Evolutionary conservation across 345 rosid genomes (phyloP).

Genomic region (Lepidium sativum): DNA sequence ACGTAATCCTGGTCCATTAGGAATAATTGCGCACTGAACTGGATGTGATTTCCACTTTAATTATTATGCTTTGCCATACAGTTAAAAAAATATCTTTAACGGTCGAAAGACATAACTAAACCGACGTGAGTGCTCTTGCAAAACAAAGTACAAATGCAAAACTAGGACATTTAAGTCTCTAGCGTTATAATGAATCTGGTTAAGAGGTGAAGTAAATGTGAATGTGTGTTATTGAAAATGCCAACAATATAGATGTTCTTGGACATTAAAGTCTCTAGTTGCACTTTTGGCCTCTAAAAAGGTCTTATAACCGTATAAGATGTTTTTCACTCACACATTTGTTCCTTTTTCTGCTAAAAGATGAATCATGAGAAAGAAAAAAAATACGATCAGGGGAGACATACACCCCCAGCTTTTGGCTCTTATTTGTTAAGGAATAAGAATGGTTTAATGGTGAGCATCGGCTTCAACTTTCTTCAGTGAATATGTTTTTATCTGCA

Average conservation of each 20-base stretch:
- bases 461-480: slow-evolving; percentile 16
- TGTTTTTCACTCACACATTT: not conserved
- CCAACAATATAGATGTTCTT: not conserved
- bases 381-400: not conserved
- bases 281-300: not conserved
- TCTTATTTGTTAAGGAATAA: slow-evolving; percentile 19
- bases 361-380: slow-evolving; percentile 7
- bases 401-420: slow-evolving; percentile 9
- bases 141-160: not conserved
- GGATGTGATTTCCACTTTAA: no score
- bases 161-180: not conserved
- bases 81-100: no score
- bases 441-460: slow-evolving; percentile 15
- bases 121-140: not conserved
- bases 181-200: not conserved
- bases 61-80: no score
- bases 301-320: slow-evolving; percentile 1
- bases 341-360: slow-evolving; percentile 1
- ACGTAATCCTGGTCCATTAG: no score
- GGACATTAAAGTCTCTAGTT: not conserved
- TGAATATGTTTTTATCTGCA: slow-evolving; percentile 15
- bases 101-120: not conserved
- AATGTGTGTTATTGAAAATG: not conserved
- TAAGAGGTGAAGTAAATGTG: not conserved
- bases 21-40: no score